phyloP scores from a whole-genome alignment of 352 stramenopile species.

The Phytophthora podocarpi region DNA sequence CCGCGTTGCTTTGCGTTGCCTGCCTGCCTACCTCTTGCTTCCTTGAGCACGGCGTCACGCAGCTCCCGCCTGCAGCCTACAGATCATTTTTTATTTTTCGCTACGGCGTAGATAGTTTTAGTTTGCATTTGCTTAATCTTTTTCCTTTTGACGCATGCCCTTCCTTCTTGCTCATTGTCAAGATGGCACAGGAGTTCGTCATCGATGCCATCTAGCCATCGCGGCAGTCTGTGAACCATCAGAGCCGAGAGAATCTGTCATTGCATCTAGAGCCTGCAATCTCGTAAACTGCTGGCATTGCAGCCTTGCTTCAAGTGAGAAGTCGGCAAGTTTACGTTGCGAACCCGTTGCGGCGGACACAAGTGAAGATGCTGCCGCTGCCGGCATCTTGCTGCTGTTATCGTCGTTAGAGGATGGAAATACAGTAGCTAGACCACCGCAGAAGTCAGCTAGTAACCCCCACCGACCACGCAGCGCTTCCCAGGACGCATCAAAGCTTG shows the following conservation, averaged over 20 bases:
- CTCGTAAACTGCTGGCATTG: slow-evolving; percentile 32
- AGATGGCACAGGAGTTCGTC: too few species aligned
- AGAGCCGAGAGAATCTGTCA: too few species aligned
- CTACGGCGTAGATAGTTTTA: slow-evolving; percentile 42
- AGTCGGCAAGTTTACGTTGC: slow-evolving; percentile 1
- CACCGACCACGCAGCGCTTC: slow-evolving; percentile 15
- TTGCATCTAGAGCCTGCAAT: slow-evolving; percentile 12
- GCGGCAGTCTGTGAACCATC: too few species aligned
- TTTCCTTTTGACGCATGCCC: slow-evolving; percentile 20
- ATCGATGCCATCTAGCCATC: too few species aligned
- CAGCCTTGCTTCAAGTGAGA: slow-evolving; percentile 19
- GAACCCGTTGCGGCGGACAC: neutral
- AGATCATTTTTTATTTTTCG: slow-evolving; percentile 34
- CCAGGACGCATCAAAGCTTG: slow-evolving; percentile 24
- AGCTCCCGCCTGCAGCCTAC: slow-evolving; percentile 14
- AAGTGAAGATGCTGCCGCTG: neutral
- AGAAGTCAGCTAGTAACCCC: slow-evolving; percentile 22
- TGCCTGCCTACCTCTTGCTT: slow-evolving; percentile 31
- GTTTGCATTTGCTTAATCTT: slow-evolving; percentile 28
- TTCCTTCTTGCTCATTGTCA: too few species aligned
- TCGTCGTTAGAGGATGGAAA: slow-evolving; percentile 9
- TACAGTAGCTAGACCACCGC: slow-evolving; percentile 25
- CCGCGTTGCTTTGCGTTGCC: slow-evolving; percentile 31
- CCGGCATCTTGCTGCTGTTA: neutral
- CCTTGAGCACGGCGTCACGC: slow-evolving; percentile 11